Conservation (phyloP, 768 basidiomycete species). For the Kwoniella sp. region DNA sequence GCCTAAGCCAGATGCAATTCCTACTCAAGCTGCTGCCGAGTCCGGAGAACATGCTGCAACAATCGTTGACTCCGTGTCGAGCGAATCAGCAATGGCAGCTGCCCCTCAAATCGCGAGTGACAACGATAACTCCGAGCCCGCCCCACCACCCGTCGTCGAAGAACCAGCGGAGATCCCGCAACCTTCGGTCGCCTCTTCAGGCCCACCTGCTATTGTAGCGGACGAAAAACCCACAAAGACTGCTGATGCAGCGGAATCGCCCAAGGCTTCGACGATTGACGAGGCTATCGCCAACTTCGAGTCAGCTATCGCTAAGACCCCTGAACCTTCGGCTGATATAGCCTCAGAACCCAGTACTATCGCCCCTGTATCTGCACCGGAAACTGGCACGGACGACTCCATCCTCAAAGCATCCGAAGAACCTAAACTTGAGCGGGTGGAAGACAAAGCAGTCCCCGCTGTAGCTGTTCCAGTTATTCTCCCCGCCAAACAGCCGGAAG, state of each 20-base stretch:
- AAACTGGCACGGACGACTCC: slow-evolving; percentile 2
- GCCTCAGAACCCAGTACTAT: neutral
- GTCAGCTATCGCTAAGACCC: slow-evolving; percentile 35
- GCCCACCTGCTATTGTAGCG: slow-evolving; percentile 5
- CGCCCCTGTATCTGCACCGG: neutral
- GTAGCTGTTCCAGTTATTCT: neutral
- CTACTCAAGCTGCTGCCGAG: too few species aligned
- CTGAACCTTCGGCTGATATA: slow-evolving; percentile 7
- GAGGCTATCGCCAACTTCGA: slow-evolving; percentile 48
- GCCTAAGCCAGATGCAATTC: too few species aligned
- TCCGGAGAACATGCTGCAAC: neutral
- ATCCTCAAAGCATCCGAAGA: slow-evolving; percentile 12
- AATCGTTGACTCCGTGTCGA: neutral
- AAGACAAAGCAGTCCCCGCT: slow-evolving; percentile 16
- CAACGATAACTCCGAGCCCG: neutral
- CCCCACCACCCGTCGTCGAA: slow-evolving; percentile 3
- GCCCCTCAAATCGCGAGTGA: neutral
- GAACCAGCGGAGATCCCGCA: slow-evolving; percentile 10
- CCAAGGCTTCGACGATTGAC: slow-evolving; percentile 39
- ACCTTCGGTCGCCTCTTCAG: neutral
- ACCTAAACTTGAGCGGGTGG: slow-evolving; percentile 13
- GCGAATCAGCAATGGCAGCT: neutral
- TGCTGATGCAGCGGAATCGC: slow-evolving; percentile 1
- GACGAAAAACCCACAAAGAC: neutral
- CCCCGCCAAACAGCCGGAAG: neutral